These are phyloP conservation scores for Wickerhamomyces subpelliculosus DNA, from an alignment of 805 yeast genomes.

Conservation along the genomic window DNA sequence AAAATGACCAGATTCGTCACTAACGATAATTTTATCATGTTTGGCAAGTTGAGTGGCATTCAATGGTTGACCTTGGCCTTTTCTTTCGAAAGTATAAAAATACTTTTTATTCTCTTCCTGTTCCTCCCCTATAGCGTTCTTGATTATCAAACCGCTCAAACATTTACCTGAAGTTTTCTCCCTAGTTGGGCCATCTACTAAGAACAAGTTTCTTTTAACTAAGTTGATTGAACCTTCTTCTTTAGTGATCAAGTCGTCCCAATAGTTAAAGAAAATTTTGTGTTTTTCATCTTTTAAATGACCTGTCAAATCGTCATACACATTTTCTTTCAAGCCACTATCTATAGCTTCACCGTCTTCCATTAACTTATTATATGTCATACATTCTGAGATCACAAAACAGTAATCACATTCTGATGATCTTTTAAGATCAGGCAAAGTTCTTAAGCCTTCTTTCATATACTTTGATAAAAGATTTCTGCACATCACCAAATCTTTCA, in stretches of 20 bases:
- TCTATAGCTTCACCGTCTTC: slow-evolving; percentile 52
- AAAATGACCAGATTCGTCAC: slow-evolving; percentile 77
- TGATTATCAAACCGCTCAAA: slow-evolving; percentile 43
- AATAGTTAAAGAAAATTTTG: slow-evolving; percentile 52
- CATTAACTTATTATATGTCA: slow-evolving; percentile 52
- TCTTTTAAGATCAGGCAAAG: slow-evolving; percentile 47
- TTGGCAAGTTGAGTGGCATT: slow-evolving; percentile 41
- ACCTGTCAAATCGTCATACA: slow-evolving; percentile 41
- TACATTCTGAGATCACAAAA: slow-evolving; percentile 47
- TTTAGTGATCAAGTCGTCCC: slow-evolving; percentile 67
- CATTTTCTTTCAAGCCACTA: slow-evolving; percentile 44
- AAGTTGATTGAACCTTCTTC: slow-evolving; percentile 59
- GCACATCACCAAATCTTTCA: slow-evolving; percentile 61
- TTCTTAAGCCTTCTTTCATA: slow-evolving; percentile 42
- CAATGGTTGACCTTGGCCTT: slow-evolving; percentile 12
- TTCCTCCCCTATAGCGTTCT: slow-evolving; percentile 15
- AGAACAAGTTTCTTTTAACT: slow-evolving; percentile 51
- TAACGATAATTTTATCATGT: slow-evolving; percentile 62
- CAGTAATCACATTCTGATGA: slow-evolving; percentile 59
- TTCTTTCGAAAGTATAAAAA: slow-evolving; percentile 44
- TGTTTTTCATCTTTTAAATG: slow-evolving; percentile 43
- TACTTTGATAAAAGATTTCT: slow-evolving; percentile 64
- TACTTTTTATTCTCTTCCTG: slow-evolving; percentile 22
- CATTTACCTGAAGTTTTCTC: slow-evolving; percentile 57
- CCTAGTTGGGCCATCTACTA: slow-evolving; percentile 47